Base-by-base conservation (phyloP, 2,329 filamentous ascomycete species). In the Fusarium chuoi region DNA sequence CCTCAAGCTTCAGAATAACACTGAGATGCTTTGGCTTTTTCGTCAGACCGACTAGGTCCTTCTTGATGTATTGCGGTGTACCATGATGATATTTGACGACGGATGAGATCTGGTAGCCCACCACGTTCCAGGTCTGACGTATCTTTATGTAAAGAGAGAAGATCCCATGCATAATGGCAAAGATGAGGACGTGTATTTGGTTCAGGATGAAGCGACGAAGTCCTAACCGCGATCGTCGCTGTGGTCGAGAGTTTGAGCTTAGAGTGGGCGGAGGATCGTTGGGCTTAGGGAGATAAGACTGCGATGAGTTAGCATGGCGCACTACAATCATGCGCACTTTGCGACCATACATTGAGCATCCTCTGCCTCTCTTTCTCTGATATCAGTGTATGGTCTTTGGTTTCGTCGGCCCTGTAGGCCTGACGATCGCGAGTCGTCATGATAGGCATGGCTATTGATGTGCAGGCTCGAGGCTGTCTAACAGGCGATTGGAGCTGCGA, bases 51-150 rank as follows among this genome's bases (percentile, higher is more conserved):
- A 90, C 90, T 33, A 98, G 92, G 84, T 99, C 96, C 78, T 93
- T 92, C 79, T 92, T 91, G 76, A 99, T 98, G 80, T 98, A 90
- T 80, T 97, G 94, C 13, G 96, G 96, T 2, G 96, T 97, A 59
- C 94, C 93, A 83, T 99, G 96, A 84, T 99, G 97, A 85, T 99
- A 96, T 82, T 96, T 95, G 62, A 97, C 87, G 70, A 98, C 89
- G 15, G 94, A 93, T 60, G 94, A 89, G 73, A 96, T 85, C 68
- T 93, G 91, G 81, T 96, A 93, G 75, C 91, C 87, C 56, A 97
- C 88, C 14, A 92, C 89, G 81, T 96, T 92, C 84, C 94, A 96
- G 62, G 91, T 90, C 80, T 94, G 91, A 65, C 95, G 91, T 66
- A 94, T 84, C 71, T 95, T 93, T 75, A 98, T 92, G 82, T 96